Evolutionary conservation across 1,284 basidiomycete genomes (phyloP), one percentile per base, ranked within the genome.

Genomic region (Trametes polyzona): DNA sequence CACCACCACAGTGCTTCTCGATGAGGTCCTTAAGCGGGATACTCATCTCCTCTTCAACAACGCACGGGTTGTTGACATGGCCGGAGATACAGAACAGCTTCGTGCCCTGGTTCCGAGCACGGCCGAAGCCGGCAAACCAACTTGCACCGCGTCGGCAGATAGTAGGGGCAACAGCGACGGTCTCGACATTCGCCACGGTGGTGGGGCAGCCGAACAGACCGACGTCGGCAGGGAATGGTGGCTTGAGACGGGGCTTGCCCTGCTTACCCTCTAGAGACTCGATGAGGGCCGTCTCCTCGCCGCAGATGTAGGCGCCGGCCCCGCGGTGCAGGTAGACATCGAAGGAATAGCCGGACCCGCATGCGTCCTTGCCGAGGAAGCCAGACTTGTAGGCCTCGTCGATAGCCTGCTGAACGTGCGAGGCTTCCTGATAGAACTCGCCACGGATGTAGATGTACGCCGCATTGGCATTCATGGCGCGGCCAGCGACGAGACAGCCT

Each of bases 381-480:
- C 96, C 95, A 43, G 87, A 88, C 54, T 87, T 87, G 80, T 99
- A 98, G 1, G 96, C 95, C 74, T 98, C 96, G 69, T 90, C 84
- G 75, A 99, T 97, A 52, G 96, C 96, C 72, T 94, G 89, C 75
- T 96, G 93, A 41, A 98, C 83, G 74, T 96, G 94, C 7, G 88
- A 84, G 1, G 95, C 96, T 76, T 98, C 96, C 74, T 95, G 92
- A 77, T 92, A 90, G 77, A 99, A 99, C 76, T 99, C 96, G 68
- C 96, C 96, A 66, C 97, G 95, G 68, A 98, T 95, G 78, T 98
- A 99, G 75, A 99, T 99, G 83, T 98, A 99, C 29, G 96, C 96
- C 54, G 96, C 95, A 55, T 77, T 96, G 47, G 96, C 96, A 76
- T 98, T 98, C 96, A 98, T 99, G 17, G 83, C 90, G 58, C 96